Evolutionary conservation across 2,329 filamentous ascomycete genomes (phyloP), one percentile per base, ranked within the genome.

Genomic region (Fusarium dlaminii): DNA sequence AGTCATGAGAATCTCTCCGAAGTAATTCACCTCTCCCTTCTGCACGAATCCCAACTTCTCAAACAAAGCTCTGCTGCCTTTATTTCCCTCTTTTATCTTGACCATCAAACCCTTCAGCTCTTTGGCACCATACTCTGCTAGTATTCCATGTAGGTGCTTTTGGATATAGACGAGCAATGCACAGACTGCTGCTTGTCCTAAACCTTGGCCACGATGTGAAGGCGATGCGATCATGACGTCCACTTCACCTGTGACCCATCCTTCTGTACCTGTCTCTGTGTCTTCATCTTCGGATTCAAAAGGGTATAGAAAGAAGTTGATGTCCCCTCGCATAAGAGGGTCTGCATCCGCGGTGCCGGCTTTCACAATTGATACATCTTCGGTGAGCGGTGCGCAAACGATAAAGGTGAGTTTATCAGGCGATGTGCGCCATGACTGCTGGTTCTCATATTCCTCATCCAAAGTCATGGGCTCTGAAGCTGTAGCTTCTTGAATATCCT

Each of bases 391-490:
- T 15, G 86, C 84, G 79, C 94, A 98, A 61, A 93, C 83, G 80
- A 98, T 98, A 77, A 98, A 98, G 0, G 96, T 98, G 70, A 98
- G 82, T 84, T 98, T 98, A 83, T 98, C 95, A 32, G 85, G 82
- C 46, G 96, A 93, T 27, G 84, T 85, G 42, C 95, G 91, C 96
- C 96, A 98, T 73, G 91, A 94, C n/a, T 85, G 84, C 82, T 98
- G 96, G 91, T 98, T 98, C 56, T 90, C 89, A 82, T 96, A 94
- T 85, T 98, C 96, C 80, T 98, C 92, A 2, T 90, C 86, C 1
- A 98, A 86, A 0, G 89, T 91, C 57, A 98, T 87, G 0, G 92
- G 93, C 72, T 98, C 95, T 0, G 95, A 98, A 2, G 96, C 95
- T 0, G 96, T 98, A 61, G 93, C 92, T 82, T 91, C 87, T 84